These are phyloP conservation scores for Fusarium secorum DNA, from an alignment of 2,329 filamentous ascomycete genomes.

Conservation along the genomic window DNA sequence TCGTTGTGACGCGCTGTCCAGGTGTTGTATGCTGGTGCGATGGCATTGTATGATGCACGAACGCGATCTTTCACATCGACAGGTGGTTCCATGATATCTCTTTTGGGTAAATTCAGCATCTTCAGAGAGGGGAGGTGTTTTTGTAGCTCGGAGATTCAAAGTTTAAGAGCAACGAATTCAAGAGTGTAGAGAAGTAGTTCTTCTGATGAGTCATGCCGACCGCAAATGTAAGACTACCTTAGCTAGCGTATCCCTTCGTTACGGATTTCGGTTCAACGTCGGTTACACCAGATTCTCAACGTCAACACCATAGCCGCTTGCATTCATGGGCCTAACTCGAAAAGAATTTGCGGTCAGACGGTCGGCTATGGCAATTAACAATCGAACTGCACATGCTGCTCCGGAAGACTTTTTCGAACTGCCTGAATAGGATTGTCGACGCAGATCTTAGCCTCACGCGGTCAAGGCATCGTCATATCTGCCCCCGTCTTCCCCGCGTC, in stretches of 20 bases:
- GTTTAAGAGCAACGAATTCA: no score
- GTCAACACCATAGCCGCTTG: no score
- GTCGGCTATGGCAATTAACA: neutral
- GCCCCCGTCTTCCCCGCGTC: slow-evolving; percentile 19
- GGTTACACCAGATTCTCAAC: neutral
- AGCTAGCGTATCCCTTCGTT: neutral
- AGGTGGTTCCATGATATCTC: neutral
- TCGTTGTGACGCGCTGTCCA: slow-evolving; percentile 15
- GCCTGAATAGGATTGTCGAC: neutral
- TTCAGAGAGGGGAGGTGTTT: no score
- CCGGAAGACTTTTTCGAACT: neutral
- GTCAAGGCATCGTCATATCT: neutral
- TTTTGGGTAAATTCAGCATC: no score
- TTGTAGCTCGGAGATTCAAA: neutral
- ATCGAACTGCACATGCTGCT: neutral
- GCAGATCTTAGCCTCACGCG: neutral
- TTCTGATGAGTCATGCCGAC: neutral
- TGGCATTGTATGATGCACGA: slow-evolving; percentile 3
- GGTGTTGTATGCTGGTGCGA: slow-evolving; percentile 16
- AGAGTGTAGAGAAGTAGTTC: accelerated
- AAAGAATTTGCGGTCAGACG: no score
- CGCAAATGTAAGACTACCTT: neutral
- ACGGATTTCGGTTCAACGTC: neutral
- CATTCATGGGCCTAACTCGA: accelerated
- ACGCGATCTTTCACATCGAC: neutral